Percentiles rank a stretch among this genome's conserved stretches.
Conservation (phyloP, 1,139 yeast species). For the Candida anutae region DNA sequence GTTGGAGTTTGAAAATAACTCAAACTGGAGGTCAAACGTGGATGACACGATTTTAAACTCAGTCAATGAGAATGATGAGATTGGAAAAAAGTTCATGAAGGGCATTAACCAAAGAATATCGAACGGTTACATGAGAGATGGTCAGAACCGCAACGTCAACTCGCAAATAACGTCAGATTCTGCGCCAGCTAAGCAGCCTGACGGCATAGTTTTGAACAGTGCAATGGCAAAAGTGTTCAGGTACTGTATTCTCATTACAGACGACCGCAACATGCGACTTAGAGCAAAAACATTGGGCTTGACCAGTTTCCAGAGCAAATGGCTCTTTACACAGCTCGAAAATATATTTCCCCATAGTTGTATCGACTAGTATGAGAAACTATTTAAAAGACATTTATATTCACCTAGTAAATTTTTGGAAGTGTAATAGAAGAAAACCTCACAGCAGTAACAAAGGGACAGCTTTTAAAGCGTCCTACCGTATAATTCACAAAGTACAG, state of each 20-base stretch:
- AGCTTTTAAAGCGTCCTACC: too few relatives aligned
- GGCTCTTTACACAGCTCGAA: conserved; percentile 52
- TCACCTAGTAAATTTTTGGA: too few relatives aligned
- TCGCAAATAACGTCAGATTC: conserved; percentile 1
- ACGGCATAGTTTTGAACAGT: conserved; percentile 17
- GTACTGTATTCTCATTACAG: conserved; percentile 60
- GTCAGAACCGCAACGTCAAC: too few relatives aligned
- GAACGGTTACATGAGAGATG: conserved; percentile 1
- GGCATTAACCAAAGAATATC: conserved; percentile 24
- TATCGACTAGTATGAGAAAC: conserved; percentile 26
- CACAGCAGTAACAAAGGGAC: too few relatives aligned
- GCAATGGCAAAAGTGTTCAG: conserved; percentile 36
- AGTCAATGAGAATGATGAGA: conserved; percentile 41
- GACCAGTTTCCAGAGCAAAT: conserved; percentile 49
- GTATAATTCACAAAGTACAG: too few relatives aligned
- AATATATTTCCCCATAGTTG: conserved; percentile 29
- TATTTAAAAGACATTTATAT: too few relatives aligned
- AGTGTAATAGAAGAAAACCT: too few relatives aligned
- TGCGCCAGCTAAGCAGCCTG: conserved; percentile 2
- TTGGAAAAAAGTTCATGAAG: conserved; percentile 29
- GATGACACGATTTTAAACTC: conserved; percentile 53
- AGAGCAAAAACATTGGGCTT: conserved; percentile 57
- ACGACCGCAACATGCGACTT: conserved; percentile 64
- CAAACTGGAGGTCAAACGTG: conserved; percentile 56
- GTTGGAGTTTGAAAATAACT: conserved; percentile 53